Conservation (phyloP, 345 rosid species). For the Citrus mangshanensis region DNA sequence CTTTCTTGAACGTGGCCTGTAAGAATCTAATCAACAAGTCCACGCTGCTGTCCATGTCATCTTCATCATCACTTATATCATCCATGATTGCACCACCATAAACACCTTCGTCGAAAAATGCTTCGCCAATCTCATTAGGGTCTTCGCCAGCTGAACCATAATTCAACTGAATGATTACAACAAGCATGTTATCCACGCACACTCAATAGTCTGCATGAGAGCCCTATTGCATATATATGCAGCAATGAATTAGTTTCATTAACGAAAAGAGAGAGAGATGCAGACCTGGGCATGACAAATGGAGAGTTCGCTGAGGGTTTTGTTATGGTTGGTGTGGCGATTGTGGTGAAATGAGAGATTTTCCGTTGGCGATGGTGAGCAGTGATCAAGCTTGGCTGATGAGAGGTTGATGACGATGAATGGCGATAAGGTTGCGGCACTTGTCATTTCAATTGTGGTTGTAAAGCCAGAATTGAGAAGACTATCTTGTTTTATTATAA, state of each 20-base stretch:
- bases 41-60: constrained; percentile 63
- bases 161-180: constrained; percentile 29
- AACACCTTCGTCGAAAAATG: constrained; percentile 38
- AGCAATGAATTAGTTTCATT: not conserved
- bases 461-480: not conserved
- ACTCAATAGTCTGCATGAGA: too few species aligned
- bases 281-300: constrained; percentile 25
- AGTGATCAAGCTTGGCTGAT: constrained; percentile 6
- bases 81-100: constrained; percentile 23
- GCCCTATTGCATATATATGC: too few species aligned
- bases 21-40: constrained; percentile 70
- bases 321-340: constrained; percentile 8
- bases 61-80: constrained; percentile 49
- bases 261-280: not conserved
- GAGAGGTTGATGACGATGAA: constrained; percentile 1
- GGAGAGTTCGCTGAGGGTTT: not conserved
- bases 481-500: not conserved
- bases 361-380: not conserved
- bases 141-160: constrained; percentile 31
- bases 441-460: constrained; percentile 21
- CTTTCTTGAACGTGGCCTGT: constrained; percentile 56
- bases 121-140: constrained; percentile 33
- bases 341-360: constrained; percentile 11
- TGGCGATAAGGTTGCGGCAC: constrained; percentile 32
- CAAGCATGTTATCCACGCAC: too few species aligned